These are phyloP conservation scores for Oryza meyeriana DNA, from an alignment of 176 grass and related monocot species.

Conservation along the genomic window DNA sequence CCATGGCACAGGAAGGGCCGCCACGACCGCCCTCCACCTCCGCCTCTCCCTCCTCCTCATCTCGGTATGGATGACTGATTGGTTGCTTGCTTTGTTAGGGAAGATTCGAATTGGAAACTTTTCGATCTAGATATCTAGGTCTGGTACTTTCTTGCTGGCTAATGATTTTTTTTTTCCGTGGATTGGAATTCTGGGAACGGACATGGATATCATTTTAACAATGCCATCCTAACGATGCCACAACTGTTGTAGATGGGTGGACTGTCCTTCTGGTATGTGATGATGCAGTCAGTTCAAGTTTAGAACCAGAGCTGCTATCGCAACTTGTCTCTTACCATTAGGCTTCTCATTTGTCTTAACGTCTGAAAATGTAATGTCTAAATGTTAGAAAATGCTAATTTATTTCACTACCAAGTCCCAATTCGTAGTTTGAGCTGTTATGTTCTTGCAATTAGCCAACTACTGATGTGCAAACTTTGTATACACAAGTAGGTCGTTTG, in stretches of 20 bases:
- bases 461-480: slow-evolving; percentile 14
- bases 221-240: too few relatives aligned
- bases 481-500: neutral
- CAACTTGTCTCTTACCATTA: neutral
- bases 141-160: neutral
- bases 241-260: neutral
- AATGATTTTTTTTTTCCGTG: neutral
- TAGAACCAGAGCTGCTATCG: neutral
- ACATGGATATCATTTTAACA: neutral
- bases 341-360: neutral
- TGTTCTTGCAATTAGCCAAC: neutral
- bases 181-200: neutral
- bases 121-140: neutral
- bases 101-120: neutral
- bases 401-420: neutral
- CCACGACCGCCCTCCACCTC: neutral
- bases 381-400: slow-evolving; percentile 1
- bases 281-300: neutral
- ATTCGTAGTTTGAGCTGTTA: neutral
- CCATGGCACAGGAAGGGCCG: neutral
- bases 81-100: neutral
- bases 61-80: slow-evolving; percentile 21
- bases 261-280: neutral
- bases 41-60: slow-evolving; percentile 5
- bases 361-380: neutral